Base-by-base conservation (phyloP, 805 yeast species). In the Metschnikowia lochheadii region DNA sequence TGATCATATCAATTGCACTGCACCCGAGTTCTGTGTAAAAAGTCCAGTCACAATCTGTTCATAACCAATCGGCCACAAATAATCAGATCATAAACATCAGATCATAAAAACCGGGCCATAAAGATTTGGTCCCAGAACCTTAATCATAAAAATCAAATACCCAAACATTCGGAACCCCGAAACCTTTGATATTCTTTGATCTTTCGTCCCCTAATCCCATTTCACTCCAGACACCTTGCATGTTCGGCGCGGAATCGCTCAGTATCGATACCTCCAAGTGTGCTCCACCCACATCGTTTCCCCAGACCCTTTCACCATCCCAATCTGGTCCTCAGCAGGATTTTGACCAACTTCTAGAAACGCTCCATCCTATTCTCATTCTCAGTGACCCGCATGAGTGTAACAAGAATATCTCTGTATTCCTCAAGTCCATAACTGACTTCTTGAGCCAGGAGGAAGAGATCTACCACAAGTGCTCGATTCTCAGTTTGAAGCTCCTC, bases 381-480 rank as follows among this genome's bases (percentile, higher is more conserved):
- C 67, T 66, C 36, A 70, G 76, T 49, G 78, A 73, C 49, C 57
- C 75, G 8, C 52, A 53, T 5, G 78, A 67, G 53, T 69, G 75
- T 53, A 73, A 73, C 57, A 62, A 67, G 49, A 72, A 71, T 57
- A 58, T 73, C 15, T 69, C 73, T 1, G 51, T 58, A 3, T 69
- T 55, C 50, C 52, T 73, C 49, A 72, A 73, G 57, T 44, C 60
- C 26, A 64, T 69, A 3, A 61, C 68, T 6, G 76, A 73, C 51
- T 61, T 62, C 18, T 56, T 68, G 13, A 54, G 50, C 37, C 50
- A 46, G 26, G 52, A 49, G 44, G 54, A 40, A 18, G 59, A 58
- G 39, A 57, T 55, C 21, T 73, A 71, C 54, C 73, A 68, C 43
- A 56, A 58, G 17, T 55, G 73, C 15, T 69, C 75, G 3, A 40